phyloP scores from a whole-genome alignment of 2,329 filamentous ascomycete genomes.

The Stagonosporopsis chrysanthemi region DNA sequence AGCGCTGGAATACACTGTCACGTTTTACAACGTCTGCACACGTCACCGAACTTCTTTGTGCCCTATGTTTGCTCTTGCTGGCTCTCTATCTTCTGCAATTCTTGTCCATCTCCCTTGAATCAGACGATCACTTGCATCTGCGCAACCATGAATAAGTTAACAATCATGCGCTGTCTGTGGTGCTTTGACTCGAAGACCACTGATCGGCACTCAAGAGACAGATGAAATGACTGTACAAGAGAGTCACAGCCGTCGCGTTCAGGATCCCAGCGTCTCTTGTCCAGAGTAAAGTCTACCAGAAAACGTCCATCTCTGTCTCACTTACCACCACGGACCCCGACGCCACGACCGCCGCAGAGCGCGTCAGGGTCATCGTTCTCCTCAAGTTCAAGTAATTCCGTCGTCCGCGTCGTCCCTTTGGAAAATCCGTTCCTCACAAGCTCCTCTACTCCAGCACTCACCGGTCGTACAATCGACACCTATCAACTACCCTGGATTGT shows the following conservation, averaged over 20 bases:
- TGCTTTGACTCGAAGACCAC: not conserved
- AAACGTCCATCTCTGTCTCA: not conserved
- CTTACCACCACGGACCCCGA: not conserved
- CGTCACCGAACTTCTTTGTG: not conserved
- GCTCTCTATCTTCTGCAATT: not conserved
- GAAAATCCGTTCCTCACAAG: not conserved
- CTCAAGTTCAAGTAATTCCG: not conserved
- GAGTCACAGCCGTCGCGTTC: not conserved
- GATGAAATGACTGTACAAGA: not conserved
- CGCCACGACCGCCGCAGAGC: not conserved
- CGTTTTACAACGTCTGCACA: conserved; percentile 6
- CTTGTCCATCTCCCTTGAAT: not conserved
- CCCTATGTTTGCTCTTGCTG: conserved; percentile 2
- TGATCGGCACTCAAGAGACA: not conserved
- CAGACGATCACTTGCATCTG: not conserved
- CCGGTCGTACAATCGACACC: not conserved
- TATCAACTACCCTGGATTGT: not conserved
- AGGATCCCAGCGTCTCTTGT: not conserved
- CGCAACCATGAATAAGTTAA: no score
- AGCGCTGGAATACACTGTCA: conserved; percentile 21
- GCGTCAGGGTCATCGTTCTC: not conserved
- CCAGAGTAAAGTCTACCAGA: not conserved
- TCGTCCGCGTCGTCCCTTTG: not conserved
- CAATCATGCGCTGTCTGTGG: not conserved
- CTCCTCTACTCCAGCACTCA: not conserved